Conservation (phyloP, 805 yeast species). For the Barnettozyma wickerhamii region DNA sequence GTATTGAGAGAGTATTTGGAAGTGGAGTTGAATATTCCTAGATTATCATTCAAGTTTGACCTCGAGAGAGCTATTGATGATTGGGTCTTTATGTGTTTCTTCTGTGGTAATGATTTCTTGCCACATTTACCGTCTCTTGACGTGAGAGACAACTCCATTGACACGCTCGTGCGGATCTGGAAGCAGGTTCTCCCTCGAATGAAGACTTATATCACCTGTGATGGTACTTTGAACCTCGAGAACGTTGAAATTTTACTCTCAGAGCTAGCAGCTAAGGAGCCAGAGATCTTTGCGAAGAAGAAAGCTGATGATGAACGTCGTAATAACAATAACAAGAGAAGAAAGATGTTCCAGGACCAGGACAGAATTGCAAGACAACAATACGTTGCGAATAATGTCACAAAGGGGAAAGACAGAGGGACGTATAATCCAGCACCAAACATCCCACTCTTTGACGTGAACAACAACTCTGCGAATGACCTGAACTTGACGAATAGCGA, state of each 20-base stretch:
- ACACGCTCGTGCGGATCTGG: constrained; percentile 78
- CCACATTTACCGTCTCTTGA: constrained; percentile 95
- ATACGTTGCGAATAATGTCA: constrained; percentile 41
- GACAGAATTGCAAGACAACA: constrained; percentile 41
- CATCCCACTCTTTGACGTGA: constrained; percentile 71
- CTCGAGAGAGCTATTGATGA: constrained; percentile 95
- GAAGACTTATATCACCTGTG: constrained; percentile 81
- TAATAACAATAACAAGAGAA: constrained; percentile 58
- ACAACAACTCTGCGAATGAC: constrained; percentile 72
- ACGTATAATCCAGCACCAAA: constrained; percentile 65
- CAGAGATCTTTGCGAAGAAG: constrained; percentile 65
- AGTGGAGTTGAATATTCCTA: constrained; percentile 71
- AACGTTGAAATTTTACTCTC: constrained; percentile 70
- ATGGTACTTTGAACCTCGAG: constrained; percentile 73
- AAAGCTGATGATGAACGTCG: constrained; percentile 67
- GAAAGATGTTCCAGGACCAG: constrained; percentile 45
- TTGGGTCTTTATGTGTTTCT: constrained; percentile 98
- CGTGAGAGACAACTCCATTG: constrained; percentile 93
- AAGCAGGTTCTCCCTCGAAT: constrained; percentile 61
- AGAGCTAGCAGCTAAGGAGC: constrained; percentile 69
- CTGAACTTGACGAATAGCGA: constrained; percentile 64
- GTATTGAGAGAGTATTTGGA: constrained; percentile 84
- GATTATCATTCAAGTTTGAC: constrained; percentile 71
- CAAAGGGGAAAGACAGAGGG: constrained; percentile 73
- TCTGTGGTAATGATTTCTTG: constrained; percentile 96